Percentiles rank a stretch among this genome's conserved stretches.
Conservation (phyloP, 352 stramenopile genomes). For the Lagenidium giganteum region DNA sequence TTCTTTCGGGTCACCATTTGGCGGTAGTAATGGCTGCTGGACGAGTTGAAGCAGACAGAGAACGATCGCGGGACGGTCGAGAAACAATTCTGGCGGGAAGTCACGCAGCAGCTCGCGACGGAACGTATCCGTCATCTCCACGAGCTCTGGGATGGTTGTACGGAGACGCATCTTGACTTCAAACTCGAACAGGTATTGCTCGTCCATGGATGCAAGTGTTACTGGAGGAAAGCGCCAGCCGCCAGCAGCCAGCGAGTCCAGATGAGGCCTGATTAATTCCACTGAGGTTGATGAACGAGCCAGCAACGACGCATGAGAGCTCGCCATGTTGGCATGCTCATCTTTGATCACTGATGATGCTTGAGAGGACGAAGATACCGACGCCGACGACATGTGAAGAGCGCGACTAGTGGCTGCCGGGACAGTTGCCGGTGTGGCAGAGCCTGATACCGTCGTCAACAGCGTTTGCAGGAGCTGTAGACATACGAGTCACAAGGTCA, state of each 20-base stretch:
- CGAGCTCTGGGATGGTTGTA: constrained; percentile 39
- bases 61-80: constrained; percentile 51
- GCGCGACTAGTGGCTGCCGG: neutral
- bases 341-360: too few species aligned
- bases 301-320: too few species aligned
- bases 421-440: neutral
- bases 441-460: constrained; percentile 3
- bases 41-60: constrained; percentile 62
- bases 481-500: too few species aligned
- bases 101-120: constrained; percentile 49
- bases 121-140: constrained; percentile 41
- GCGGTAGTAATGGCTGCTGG: constrained; percentile 48
- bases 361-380: too few species aligned
- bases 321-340: too few species aligned
- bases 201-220: constrained; percentile 44
- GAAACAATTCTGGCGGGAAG: constrained; percentile 66
- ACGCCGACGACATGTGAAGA: neutral
- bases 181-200: constrained; percentile 77
- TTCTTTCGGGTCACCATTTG: constrained; percentile 3
- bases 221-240: constrained; percentile 63
- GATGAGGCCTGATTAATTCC: neutral
- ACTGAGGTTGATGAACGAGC: too few species aligned
- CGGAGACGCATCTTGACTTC: constrained; percentile 63
- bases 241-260: neutral
- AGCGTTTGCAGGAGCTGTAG: constrained; percentile 13